Conservation (phyloP, 2,329 filamentous ascomycete genomes). For the Byssoonygena ceratinophila region DNA sequence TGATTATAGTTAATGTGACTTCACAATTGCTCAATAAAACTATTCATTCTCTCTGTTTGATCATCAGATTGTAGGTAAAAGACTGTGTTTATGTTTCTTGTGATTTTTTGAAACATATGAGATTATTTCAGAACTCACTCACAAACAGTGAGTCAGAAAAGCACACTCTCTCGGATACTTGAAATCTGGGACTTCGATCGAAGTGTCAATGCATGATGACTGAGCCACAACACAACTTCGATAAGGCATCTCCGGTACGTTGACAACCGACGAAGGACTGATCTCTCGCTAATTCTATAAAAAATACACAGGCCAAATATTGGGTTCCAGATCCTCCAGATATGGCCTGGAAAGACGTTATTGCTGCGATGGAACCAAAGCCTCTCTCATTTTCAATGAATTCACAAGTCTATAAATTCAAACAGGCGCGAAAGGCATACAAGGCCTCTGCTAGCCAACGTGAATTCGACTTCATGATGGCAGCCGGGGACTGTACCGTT, state of each 20-base stretch:
- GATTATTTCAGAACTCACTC: too few relatives aligned
- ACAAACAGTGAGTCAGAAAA: too few relatives aligned
- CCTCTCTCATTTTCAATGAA: slow-evolving; percentile 13
- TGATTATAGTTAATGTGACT: too few relatives aligned
- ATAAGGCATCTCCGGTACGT: slow-evolving; percentile 3
- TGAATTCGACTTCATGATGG: slow-evolving; percentile 12
- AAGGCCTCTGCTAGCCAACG: slow-evolving; percentile 11
- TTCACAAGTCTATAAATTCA: slow-evolving; percentile 14
- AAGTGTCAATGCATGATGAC: slow-evolving; percentile 2
- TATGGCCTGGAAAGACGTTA: slow-evolving; percentile 7
- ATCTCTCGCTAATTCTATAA: slow-evolving; percentile 5
- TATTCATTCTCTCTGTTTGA: too few relatives aligned
- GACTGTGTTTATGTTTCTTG: too few relatives aligned
- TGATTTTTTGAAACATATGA: too few relatives aligned
- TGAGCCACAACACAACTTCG: slow-evolving; percentile 1
- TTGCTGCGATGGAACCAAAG: slow-evolving; percentile 4
- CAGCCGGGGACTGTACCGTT: slow-evolving; percentile 10
- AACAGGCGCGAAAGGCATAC: slow-evolving; percentile 10
- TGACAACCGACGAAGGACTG: neutral
- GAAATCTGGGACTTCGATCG: neutral
- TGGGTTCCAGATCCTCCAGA: slow-evolving; percentile 8
- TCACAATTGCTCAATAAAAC: too few relatives aligned
- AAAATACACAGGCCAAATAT: slow-evolving; percentile 1
- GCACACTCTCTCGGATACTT: neutral
- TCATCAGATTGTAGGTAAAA: too few relatives aligned